Evolutionary conservation across 352 stramenopile genomes (phyloP), one percentile per base, ranked within the genome.

Genomic region (Globisporangium cystogenes): DNA sequence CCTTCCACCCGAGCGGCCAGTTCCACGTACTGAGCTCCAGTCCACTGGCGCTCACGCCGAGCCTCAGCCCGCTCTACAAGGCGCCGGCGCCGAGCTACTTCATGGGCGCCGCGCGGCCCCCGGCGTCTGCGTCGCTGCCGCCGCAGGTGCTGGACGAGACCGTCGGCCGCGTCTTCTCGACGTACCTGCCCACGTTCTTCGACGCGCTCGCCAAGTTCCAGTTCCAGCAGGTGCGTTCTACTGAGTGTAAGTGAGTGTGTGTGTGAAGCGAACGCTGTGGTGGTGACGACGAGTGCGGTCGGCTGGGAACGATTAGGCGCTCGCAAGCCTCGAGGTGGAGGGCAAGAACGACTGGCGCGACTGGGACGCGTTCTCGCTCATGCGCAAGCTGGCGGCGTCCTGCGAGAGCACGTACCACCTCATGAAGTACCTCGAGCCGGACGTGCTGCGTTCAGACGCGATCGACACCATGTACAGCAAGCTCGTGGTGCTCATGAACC

Each of bases 351-450:
- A 66, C 39, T 87, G 76, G 76, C 72, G 68, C 41, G 57, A 65
- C 40, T 87, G 70, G 74, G 51, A 68, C 18, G 73, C 70, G 3
- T 73, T 85, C 33, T 62, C 64, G 45, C 59, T 85, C 49, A 84
- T 82, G 70, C 52, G 80, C 29, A 80, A 74, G 54, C 67, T 87
- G 7, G 62, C 60, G 3, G 70, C 76, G n/a, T 83, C 76, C 7
- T 86, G 76, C 57, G 76, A 87, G 52, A 87, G 74, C 72, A 85
- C 76, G 63, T 87, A 87, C 42, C 67, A 87, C 35, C 65, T 74
- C 56, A 83, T 86, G 74, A 87, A 80, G 53, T 87, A 85, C 53
- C 52, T 87, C 60, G 71, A 87, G 39, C 51, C 72, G 15, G 67
- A 74, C 10, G 48, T 82, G 54, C 35, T 84, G 46, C 55, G 68